phyloP scores from a whole-genome alignment of 2,329 filamentous ascomycete species.

The Diaporthe caulivora region DNA sequence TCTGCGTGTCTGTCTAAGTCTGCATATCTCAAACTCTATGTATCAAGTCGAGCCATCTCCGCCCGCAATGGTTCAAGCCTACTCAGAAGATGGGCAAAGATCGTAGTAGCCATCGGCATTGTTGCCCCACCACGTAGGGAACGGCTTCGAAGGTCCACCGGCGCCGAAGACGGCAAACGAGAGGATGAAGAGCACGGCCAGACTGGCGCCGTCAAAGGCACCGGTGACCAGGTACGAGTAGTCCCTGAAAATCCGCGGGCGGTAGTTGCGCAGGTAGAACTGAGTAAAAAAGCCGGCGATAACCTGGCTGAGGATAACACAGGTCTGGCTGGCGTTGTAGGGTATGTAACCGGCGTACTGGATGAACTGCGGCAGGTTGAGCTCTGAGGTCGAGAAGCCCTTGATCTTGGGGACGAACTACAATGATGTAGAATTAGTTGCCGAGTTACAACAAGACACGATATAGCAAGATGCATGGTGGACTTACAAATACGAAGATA shows the following conservation, averaged over 20 bases:
- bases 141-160: slow-evolving; percentile 56
- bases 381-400: slow-evolving; percentile 53
- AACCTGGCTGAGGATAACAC: slow-evolving; percentile 62
- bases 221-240: slow-evolving; percentile 66
- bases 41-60: neutral
- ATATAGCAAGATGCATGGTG: neutral
- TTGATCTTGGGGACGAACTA: slow-evolving; percentile 62
- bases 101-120: slow-evolving; percentile 62
- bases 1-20: neutral
- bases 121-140: slow-evolving; percentile 69
- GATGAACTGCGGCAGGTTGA: slow-evolving; percentile 67
- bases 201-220: slow-evolving; percentile 65
- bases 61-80: neutral
- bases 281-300: slow-evolving; percentile 61
- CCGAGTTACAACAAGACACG: neutral
- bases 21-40: neutral
- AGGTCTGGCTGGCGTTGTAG: slow-evolving; percentile 67
- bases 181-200: slow-evolving; percentile 63
- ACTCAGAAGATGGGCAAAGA: slow-evolving; percentile 56
- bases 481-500: slow-evolving; percentile 55
- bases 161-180: slow-evolving; percentile 69
- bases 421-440: slow-evolving; percentile 16
- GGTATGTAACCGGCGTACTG: slow-evolving; percentile 67
- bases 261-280: slow-evolving; percentile 65
- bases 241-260: slow-evolving; percentile 64